Percentiles rank a stretch among this genome's conserved stretches.
phyloP scores from a whole-genome alignment of 73 alveolate species.

The Paramecium biaurelia region DNA sequence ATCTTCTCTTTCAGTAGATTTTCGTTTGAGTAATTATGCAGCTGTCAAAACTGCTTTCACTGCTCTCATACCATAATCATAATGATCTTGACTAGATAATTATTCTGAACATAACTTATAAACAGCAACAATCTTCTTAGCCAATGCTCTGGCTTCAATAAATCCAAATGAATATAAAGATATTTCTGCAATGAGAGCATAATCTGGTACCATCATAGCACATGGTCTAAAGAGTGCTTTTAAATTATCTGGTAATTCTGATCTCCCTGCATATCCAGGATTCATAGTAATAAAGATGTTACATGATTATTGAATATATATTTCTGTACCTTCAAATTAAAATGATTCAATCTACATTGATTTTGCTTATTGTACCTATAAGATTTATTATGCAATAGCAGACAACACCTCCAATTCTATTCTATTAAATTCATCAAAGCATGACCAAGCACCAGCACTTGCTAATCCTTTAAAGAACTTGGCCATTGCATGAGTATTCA shows the following conservation, averaged over 20 bases:
- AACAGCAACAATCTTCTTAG: constrained; percentile 84
- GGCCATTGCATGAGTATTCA: constrained; percentile 84
- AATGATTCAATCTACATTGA: constrained; percentile 75
- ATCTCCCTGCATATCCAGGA: constrained; percentile 99
- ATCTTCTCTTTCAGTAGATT: constrained; percentile 78
- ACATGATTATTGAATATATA: constrained; percentile 84
- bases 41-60: constrained; percentile 85
- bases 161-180: constrained; percentile 89
- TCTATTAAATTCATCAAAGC: constrained; percentile 98
- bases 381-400: constrained; percentile 91
- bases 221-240: constrained; percentile 85
- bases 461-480: constrained; percentile 96
- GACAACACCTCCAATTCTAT: constrained; percentile 95
- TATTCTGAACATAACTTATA: constrained; percentile 81
- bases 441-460: constrained; percentile 96
- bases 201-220: constrained; percentile 89
- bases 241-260: constrained; percentile 92
- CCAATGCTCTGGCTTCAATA: constrained; percentile 76
- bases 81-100: constrained; percentile 80
- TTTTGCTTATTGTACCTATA: constrained; percentile 85
- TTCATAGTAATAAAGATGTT: constrained; percentile 96
- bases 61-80: constrained; percentile 95
- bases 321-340: constrained; percentile 87
- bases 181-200: constrained; percentile 93
- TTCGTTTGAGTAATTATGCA: constrained; percentile 74